phyloP scores from a whole-genome alignment of 208 protist genomes.

The Leishmania tarentolae region DNA sequence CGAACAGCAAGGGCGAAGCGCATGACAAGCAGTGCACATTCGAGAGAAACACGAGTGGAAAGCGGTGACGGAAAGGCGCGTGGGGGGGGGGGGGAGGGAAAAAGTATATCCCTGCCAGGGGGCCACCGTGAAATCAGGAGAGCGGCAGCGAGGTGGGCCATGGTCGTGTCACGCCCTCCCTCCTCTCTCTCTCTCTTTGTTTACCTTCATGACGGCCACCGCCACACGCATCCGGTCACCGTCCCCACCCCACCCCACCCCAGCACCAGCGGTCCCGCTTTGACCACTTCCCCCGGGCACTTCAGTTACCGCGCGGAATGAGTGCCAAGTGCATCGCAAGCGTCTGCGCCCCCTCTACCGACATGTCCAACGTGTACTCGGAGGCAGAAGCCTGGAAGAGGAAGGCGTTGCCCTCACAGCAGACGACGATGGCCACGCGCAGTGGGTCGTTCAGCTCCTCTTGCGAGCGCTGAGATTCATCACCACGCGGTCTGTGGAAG shows the following conservation, averaged over 20 bases:
- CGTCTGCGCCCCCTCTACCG: conserved; percentile 49
- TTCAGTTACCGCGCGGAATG: conserved; percentile 22
- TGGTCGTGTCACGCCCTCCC: background rate
- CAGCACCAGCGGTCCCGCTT: too few relatives aligned
- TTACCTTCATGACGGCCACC: background rate
- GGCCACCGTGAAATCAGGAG: background rate
- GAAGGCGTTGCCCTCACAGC: conserved; percentile 63
- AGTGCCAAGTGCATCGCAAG: conserved; percentile 52
- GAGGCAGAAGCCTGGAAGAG: conserved; percentile 55
- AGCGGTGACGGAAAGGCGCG: background rate
- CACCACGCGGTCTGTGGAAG: conserved; percentile 13
- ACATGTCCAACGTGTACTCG: conserved; percentile 34
- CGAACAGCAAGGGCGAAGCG: background rate
- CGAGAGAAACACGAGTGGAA: background rate
- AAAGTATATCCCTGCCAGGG: background rate
- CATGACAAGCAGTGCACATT: background rate
- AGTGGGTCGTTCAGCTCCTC: conserved; percentile 45
- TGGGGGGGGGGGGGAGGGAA: background rate
- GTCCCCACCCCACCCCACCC: background rate
- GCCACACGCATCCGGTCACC: background rate
- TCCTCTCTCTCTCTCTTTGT: background rate
- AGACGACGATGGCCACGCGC: conserved; percentile 68
- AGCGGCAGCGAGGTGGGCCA: background rate
- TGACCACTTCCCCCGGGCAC: background rate
- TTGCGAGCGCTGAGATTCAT: conserved; percentile 34